phyloP scores from a whole-genome alignment of 2,329 filamentous ascomycete species.

The Sordariomycetes sp. region DNA sequence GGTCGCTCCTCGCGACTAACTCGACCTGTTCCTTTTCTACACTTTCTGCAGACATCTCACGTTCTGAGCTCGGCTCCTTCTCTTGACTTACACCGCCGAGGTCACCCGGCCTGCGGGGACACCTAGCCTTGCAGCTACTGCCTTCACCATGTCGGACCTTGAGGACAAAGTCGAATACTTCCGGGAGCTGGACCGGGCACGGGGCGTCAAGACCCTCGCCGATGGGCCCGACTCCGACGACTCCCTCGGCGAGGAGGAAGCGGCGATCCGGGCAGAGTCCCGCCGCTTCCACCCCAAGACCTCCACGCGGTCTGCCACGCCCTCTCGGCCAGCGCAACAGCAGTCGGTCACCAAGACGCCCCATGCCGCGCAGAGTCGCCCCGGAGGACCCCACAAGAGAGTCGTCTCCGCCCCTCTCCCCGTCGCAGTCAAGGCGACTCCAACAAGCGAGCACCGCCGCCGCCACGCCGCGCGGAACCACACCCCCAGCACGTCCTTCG shows the following conservation, averaged over 20 bases:
- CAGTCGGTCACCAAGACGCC: not conserved
- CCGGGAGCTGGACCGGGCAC: not conserved
- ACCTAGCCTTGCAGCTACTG: too few species aligned
- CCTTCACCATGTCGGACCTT: not conserved
- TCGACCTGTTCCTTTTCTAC: too few species aligned
- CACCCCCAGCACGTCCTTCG: constrained; percentile 9
- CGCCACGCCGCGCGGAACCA: constrained; percentile 4
- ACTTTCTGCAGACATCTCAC: too few species aligned
- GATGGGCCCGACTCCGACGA: not conserved
- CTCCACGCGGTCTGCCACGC: not conserved
- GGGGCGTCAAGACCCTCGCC: not conserved
- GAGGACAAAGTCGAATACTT: not conserved
- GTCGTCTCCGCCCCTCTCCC: constrained; percentile 3
- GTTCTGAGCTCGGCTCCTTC: too few species aligned
- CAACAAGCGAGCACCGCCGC: constrained; percentile 3
- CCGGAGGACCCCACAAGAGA: constrained; percentile 5
- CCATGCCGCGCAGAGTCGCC: constrained; percentile 11
- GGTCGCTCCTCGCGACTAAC: too few species aligned
- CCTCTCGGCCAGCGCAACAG: not conserved
- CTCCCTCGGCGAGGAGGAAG: constrained; percentile 2
- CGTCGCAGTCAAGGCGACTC: constrained; percentile 4
- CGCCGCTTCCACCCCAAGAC: constrained; percentile 1
- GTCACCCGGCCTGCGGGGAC: too few species aligned
- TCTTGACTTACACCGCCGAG: too few species aligned
- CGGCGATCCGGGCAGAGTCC: constrained; percentile 1